Evolutionary conservation across 2,329 filamentous ascomycete species (phyloP).

Genomic region (Fusarium odoratissimum): DNA sequence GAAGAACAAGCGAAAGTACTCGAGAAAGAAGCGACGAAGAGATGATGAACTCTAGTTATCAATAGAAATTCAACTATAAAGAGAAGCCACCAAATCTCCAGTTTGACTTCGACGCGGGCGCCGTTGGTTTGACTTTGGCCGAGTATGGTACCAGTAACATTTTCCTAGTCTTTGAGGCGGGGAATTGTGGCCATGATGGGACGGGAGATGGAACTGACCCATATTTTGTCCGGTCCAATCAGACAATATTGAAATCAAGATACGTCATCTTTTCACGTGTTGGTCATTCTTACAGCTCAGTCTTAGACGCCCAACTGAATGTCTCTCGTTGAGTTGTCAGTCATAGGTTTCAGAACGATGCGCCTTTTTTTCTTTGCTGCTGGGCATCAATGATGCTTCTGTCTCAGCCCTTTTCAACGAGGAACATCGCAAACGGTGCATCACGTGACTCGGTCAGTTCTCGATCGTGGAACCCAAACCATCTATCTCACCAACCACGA

Average conservation of each 20-base stretch:
- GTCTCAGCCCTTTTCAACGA: background rate
- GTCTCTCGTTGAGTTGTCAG: slow-evolving; percentile 15
- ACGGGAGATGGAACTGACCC: slow-evolving; percentile 20
- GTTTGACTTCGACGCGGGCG: slow-evolving; percentile 6
- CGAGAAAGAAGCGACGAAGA: slow-evolving; percentile 2
- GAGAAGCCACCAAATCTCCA: slow-evolving; percentile 4
- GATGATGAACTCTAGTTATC: background rate
- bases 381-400: slow-evolving; percentile 7
- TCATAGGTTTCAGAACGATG: background rate
- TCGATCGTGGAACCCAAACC: background rate
- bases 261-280: slow-evolving; percentile 34
- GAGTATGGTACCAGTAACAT: slow-evolving; percentile 7
- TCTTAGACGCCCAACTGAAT: slow-evolving; percentile 23
- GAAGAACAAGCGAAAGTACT: background rate
- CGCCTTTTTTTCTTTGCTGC: background rate
- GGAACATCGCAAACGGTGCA: background rate
- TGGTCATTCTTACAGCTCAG: background rate
- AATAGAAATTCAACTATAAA: background rate
- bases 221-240: slow-evolving; percentile 37
- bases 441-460: slow-evolving; percentile 5
- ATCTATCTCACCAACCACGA: background rate
- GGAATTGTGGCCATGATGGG: slow-evolving; percentile 19
- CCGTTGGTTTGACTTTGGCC: slow-evolving; percentile 13
- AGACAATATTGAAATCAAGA: slow-evolving; percentile 21
- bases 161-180: slow-evolving; percentile 30